Base-by-base conservation (phyloP, 2,329 filamentous ascomycete genomes). In the Fusarium nurragi region DNA sequence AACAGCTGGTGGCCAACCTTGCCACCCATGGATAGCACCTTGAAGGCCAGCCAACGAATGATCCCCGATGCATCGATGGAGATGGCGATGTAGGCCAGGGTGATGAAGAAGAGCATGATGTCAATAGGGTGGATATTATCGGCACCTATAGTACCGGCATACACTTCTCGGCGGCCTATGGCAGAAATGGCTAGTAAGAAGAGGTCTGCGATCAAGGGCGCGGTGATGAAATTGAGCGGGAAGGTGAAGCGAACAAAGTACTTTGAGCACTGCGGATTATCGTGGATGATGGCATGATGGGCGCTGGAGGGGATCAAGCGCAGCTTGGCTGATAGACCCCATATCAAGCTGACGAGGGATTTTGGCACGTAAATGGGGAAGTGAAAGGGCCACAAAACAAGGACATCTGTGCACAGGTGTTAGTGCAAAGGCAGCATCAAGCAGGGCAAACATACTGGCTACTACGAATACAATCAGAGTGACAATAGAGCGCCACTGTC, bases 61-160 rank as follows among this genome's bases (percentile, higher is more conserved):
- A 92, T 79, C 5, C 90, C 90, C 0, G 90, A 92, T 4, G 90
- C 89, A 65, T 92, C 90, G 58, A 92, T 90, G 0, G 89, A 92
- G 41, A 93, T 91, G 43, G 90, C 90, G 58, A 92, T 91, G 68
- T 92, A 93, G 4, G 90, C 90, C 39, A 91, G 74, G 0, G 88
- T 90, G 39, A 92, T 79, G 77, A 93, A 92, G 77, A 92, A 92
- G 16, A 82, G 77, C 88, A 92, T 91, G 60, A 92, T 91, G 60
- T 92, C 89, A 65, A 90, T 83, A 0, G 90, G 90, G 3, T 81
- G 80, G 66, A 93, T 92, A 69, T 87, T 80, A 68, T 90, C 78
- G 2, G 87, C 80, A 1, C 89, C 89, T 9, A 90, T 75, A 0
- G 87, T 91, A 3, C 90, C 90, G 68, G 86, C 89, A n/a, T 84